Conservation (phyloP, 768 basidiomycete genomes). For the Holtermannia corniformis region DNA sequence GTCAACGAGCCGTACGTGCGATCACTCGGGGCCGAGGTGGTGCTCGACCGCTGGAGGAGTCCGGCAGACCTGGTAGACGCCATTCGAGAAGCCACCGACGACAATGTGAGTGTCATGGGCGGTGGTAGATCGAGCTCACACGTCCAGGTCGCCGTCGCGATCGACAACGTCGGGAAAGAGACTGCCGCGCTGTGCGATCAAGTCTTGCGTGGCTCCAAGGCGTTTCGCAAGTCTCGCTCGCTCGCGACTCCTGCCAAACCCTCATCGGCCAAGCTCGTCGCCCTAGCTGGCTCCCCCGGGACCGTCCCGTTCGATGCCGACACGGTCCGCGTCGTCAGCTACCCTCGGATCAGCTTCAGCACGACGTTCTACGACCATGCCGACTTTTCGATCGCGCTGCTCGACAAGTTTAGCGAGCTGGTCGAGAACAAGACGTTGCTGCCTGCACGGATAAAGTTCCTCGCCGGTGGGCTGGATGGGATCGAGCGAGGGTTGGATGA, state of each 20-base stretch:
- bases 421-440: slow-evolving; percentile 4
- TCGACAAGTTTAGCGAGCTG: slow-evolving; percentile 7
- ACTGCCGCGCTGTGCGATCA: slow-evolving; percentile 13
- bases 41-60: slow-evolving; percentile 40
- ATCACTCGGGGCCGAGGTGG: slow-evolving; percentile 45
- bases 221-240: slow-evolving; percentile 2
- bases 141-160: slow-evolving; percentile 15
- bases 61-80: slow-evolving; percentile 8
- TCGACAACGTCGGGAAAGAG: slow-evolving; percentile 19
- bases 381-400: slow-evolving; percentile 14
- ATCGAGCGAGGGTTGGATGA: slow-evolving; percentile 22
- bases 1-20: slow-evolving; percentile 43
- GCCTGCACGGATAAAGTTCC: slow-evolving; percentile 8
- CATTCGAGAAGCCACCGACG: slow-evolving; percentile 16
- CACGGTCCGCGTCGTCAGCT: slow-evolving; percentile 10
- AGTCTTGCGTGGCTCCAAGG: slow-evolving; percentile 12
- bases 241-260: neutral
- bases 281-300: slow-evolving; percentile 17
- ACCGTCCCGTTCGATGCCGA: neutral
- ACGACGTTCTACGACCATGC: slow-evolving; percentile 27
- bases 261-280: slow-evolving; percentile 9
- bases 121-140: neutral
- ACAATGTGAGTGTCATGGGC: slow-evolving; percentile 12
- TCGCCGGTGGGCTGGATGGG: slow-evolving; percentile 18
- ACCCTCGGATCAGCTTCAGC: slow-evolving; percentile 19